Conservation (phyloP, 1,139 yeast genomes). For the Geotrichum bryndzae region DNA sequence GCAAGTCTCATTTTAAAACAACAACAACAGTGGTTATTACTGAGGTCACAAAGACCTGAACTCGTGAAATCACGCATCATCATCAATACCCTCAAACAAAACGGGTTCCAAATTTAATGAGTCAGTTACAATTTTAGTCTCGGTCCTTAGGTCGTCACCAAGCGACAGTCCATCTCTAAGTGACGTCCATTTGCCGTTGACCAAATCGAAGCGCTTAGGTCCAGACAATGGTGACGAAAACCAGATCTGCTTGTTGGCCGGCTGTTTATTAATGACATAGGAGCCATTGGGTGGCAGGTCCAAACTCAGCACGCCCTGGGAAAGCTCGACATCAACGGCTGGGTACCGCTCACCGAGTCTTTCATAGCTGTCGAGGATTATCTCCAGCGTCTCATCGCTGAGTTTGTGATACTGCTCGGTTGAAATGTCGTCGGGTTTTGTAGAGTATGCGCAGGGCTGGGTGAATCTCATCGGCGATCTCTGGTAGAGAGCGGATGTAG, state of each 20-base stretch:
- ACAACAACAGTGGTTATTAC: not conserved
- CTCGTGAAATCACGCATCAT: not conserved
- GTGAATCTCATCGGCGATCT: not conserved
- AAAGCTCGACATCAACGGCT: slow-evolving; percentile 68
- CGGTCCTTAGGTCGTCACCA: slow-evolving; percentile 35
- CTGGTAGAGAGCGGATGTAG: not conserved
- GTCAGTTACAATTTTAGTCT: slow-evolving; percentile 29
- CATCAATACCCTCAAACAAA: slow-evolving; percentile 15
- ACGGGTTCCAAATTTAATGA: slow-evolving; percentile 18
- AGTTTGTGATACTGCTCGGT: slow-evolving; percentile 49
- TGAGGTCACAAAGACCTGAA: not conserved
- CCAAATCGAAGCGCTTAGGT: slow-evolving; percentile 55
- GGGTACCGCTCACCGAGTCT: slow-evolving; percentile 52
- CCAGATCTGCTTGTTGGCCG: slow-evolving; percentile 93
- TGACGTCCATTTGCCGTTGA: slow-evolving; percentile 38
- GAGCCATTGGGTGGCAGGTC: slow-evolving; percentile 64
- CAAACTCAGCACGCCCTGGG: slow-evolving; percentile 77
- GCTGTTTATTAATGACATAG: slow-evolving; percentile 87
- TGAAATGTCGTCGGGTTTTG: slow-evolving; percentile 21
- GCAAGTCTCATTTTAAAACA: not conserved
- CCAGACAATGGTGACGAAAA: slow-evolving; percentile 88
- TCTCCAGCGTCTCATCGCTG: slow-evolving; percentile 61
- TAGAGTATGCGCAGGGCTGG: not conserved
- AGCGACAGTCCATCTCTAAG: slow-evolving; percentile 36
- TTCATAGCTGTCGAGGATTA: slow-evolving; percentile 58